Base-by-base conservation (phyloP, 331 rosid genomes). In the Phaseolus coccineus region DNA sequence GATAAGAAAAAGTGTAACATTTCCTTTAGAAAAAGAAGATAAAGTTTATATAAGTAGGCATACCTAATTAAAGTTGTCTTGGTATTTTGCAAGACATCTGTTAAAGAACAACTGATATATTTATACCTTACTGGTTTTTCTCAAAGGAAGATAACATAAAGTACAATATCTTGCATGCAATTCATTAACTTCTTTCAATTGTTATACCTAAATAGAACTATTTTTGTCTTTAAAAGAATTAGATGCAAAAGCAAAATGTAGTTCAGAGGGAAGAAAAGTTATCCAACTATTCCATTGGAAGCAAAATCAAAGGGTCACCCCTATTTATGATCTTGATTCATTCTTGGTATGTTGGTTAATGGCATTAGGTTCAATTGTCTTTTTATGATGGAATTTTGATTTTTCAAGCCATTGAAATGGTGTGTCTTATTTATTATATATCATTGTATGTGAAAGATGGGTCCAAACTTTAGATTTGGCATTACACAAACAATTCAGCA, bases 61-160 rank as follows among this genome's bases (percentile, higher is more conserved):
- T 66, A 40, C 52, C 72, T 39, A 42, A 66, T 40, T 66, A 66
- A 66, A 66, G 72, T 22, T 22, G 53, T 66, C 10, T 24, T 0
- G 8, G 19, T 24, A 19, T 66, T 39, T 39, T 67, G 10, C 8
- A 19, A 37, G 52, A 66, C 31, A 68, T 22, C 19, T 63, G 14
- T 63, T 63, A 27, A 6, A 57, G 35, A 12, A 6, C 7, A 58
- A 58, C 3, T 40, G 46, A 40, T 58, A 9, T 56, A 24, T 0
- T 56, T 8, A 22, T 57, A 3, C 31, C 62, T 8, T 57, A 11
- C 63, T 0, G 3, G 7, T 24, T 57, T 57, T 57, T 8, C 30
- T 10, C 0, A 58, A 27, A 11, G 39, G 37, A 61, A 31, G 30
- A 59, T 5, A 59, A n/a, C 6, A 12, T 46, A 13, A 5, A 59